Evolutionary conservation across 371 early-diverging fungal genomes (phyloP), one percentile per base, ranked within the genome.

Genomic region (Thermomucor indicae-seudaticae): DNA sequence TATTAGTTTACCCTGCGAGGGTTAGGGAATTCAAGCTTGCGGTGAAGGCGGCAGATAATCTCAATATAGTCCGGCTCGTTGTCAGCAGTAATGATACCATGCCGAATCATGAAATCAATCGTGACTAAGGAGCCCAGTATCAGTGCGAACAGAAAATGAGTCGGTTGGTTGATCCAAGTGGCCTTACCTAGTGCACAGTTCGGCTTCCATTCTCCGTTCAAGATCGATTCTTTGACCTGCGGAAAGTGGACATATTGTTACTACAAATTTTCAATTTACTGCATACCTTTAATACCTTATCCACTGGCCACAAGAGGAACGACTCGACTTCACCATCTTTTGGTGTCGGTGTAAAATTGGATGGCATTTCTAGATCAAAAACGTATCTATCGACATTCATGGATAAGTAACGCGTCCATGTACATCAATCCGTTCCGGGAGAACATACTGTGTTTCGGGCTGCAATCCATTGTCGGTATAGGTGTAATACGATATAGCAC

Each of bases 321-420:
- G 69, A 67, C n/a, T 86, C 82, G 4, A 93, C 96, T 65, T 97
- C 97, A 6, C 91, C 95, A 57, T 96, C 97, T 19, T 79, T 79
- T 0, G 93, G 89, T 5, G 41, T 58, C 10, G 96, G 96, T 19
- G 43, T 48, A 48, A 86, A 78, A 46, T 78, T 79, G 5, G 24
- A 10, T 1, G 85, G 83, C 8, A 95, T 51, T 49, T 86, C 81
- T 4, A 97, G 58, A 55, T 97, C 97, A 59, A 83, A 96, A 6
- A 89, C 64, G 58, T 83, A 89, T 77, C 86, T 58, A n/a, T n/a
- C n/a, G n/a, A n/a, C n/a, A n/a, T n/a, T n/a, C n/a, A n/a, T n/a
- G n/a, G n/a, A n/a, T n/a, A n/a, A n/a, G n/a, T n/a, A n/a, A n/a
- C n/a, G n/a, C n/a, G n/a, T n/a, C n/a, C n/a, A n/a, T n/a, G n/a